These are phyloP conservation scores for Perkinsus olseni DNA, from an alignment of 169 alveolate species.

Conservation along the genomic window DNA sequence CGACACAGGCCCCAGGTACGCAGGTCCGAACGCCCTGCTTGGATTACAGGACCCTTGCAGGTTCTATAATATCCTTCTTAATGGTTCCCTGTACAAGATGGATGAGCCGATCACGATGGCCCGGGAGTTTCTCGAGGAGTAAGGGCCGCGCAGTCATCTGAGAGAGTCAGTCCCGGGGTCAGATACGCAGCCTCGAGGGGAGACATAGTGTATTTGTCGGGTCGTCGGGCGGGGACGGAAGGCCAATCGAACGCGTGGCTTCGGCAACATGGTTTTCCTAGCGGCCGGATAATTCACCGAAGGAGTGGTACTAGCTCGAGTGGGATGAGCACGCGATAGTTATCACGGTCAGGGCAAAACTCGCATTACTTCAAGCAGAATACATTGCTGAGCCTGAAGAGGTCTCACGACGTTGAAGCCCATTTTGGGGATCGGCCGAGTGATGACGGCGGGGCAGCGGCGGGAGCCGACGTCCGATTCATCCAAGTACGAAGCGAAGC, in stretches of 20 bases:
- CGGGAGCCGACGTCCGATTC: neutral
- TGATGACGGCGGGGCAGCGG: neutral
- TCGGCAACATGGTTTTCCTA: neutral
- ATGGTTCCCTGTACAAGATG: neutral
- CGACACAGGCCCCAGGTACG: neutral
- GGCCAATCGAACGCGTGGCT: neutral
- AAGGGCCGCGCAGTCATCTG: neutral
- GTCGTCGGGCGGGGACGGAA: neutral
- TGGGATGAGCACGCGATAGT: neutral
- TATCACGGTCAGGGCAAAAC: neutral
- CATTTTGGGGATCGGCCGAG: neutral
- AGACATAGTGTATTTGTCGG: neutral
- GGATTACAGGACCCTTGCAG: neutral
- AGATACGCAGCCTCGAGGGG: neutral
- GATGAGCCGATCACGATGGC: neutral
- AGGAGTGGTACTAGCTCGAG: neutral
- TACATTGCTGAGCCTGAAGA: neutral
- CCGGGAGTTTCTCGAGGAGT: neutral
- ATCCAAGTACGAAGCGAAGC: neutral
- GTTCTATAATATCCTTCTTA: neutral
- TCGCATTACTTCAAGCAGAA: neutral
- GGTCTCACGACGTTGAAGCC: neutral
- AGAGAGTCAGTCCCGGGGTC: neutral
- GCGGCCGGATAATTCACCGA: neutral
- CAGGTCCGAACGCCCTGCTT: neutral